phyloP scores from a whole-genome alignment of 176 grass and related monocot genomes.

The Cymbopogon citratus region DNA sequence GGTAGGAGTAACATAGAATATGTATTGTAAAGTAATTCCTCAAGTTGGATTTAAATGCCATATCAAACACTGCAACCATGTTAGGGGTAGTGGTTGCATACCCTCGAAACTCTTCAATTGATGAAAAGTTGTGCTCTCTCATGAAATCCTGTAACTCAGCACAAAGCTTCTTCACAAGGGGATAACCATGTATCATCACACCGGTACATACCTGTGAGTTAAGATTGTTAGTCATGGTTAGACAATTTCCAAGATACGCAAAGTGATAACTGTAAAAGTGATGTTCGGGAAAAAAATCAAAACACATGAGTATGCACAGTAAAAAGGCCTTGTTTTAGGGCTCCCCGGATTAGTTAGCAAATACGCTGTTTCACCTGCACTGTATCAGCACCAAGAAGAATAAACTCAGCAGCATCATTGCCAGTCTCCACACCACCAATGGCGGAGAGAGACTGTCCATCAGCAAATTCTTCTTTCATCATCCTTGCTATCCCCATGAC shows the following conservation, averaged over 20 bases:
- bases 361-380: conserved; percentile 58
- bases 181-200: conserved; percentile 97
- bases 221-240: not conserved
- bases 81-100: conserved; percentile 32
- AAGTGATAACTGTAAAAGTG: not conserved
- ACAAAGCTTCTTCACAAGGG: conserved; percentile 87
- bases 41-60: conserved; percentile 5
- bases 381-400: conserved; percentile 88
- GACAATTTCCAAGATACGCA: not conserved
- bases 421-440: conserved; percentile 89
- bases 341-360: not conserved
- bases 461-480: conserved; percentile 74
- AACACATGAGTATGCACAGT: not conserved
- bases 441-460: conserved; percentile 75
- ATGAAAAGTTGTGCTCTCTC: conserved; percentile 74
- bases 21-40: not conserved
- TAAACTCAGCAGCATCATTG: conserved; percentile 78
- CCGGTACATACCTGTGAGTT: conserved; percentile 88
- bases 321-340: not conserved
- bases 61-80: conserved; percentile 8
- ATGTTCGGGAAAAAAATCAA: not conserved
- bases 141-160: conserved; percentile 82
- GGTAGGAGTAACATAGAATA: not conserved
- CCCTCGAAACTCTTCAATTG: conserved; percentile 87
- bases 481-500: conserved; percentile 91